phyloP scores from a whole-genome alignment of 805 yeast species.

The Ogataea zsoltii region DNA sequence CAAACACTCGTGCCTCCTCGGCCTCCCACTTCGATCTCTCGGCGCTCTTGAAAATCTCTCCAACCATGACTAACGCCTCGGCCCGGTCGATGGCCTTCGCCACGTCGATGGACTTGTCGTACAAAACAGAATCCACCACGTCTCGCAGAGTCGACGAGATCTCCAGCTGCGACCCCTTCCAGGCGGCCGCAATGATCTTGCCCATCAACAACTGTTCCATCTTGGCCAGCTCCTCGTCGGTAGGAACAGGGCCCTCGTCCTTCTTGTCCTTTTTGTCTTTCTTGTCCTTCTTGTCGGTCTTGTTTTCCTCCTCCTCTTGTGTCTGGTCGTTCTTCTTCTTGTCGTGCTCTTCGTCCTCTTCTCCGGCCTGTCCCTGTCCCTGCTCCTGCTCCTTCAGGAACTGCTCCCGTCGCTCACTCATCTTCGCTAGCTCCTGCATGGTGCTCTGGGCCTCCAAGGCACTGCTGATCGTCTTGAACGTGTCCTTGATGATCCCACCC shows the following conservation, averaged over 20 bases:
- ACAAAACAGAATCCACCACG: constrained; percentile 75
- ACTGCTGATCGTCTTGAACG: constrained; percentile 75
- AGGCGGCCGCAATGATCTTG: constrained; percentile 87
- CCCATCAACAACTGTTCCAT: constrained; percentile 83
- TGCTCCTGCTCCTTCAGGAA: constrained; percentile 24
- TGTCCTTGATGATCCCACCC: constrained; percentile 79
- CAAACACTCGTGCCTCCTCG: constrained; percentile 89
- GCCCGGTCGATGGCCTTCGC: constrained; percentile 74
- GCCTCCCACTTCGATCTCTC: constrained; percentile 84
- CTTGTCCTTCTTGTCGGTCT: constrained; percentile 1
- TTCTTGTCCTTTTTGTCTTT: constrained; percentile 36
- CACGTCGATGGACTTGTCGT: constrained; percentile 62
- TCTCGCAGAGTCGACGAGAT: constrained; percentile 76
- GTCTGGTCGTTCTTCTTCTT: constrained; percentile 2
- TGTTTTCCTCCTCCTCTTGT: constrained; percentile 3
- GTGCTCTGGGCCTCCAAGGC: constrained; percentile 87
- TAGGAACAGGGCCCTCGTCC: constrained; percentile 38
- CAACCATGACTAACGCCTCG: constrained; percentile 71
- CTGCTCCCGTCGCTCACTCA: constrained; percentile 53
- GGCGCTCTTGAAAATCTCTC: constrained; percentile 65
- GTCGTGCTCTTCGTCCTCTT: constrained; percentile 27
- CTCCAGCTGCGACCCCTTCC: constrained; percentile 93
- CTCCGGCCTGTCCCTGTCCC: constrained; percentile 16
- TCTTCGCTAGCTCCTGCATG: constrained; percentile 70
- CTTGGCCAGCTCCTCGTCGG: constrained; percentile 64